A percentile compares a stretch with the other conserved stretches of the same genome.
Conservation (phyloP, 768 basidiomycete genomes). For the Lentinus brumalis region DNA sequence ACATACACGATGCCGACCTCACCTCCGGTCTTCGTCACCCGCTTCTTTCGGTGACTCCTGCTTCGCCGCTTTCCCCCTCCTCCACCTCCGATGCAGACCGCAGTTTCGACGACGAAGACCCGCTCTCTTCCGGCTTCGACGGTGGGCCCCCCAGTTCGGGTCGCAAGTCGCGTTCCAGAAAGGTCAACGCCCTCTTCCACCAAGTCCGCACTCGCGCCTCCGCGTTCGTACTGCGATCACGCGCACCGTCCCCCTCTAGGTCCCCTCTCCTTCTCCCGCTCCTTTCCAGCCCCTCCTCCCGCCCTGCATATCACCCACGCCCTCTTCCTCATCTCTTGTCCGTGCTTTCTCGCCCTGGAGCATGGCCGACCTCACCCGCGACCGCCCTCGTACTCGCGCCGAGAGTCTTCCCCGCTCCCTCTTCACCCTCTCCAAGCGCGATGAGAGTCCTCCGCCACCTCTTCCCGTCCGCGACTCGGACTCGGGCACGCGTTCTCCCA, state of each 20-base stretch:
- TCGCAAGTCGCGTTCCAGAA: conserved; percentile 20
- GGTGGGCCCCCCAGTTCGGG: conserved; percentile 4
- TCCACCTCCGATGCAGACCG: conserved; percentile 5
- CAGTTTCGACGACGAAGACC: conserved; percentile 20
- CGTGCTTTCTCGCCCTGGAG: conserved; percentile 13
- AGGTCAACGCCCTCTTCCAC: conserved; percentile 22
- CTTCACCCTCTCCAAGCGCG: conserved; percentile 20
- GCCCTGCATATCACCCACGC: conserved; percentile 18
- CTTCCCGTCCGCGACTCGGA: conserved; percentile 4
- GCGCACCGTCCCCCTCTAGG: conserved; percentile 11
- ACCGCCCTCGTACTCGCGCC: conserved; percentile 13
- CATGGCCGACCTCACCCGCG: conserved; percentile 15
- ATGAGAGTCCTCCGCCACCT: conserved; percentile 4
- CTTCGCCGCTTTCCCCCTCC: not conserved
- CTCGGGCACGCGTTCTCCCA: conserved; percentile 1
- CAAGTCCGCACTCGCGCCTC: conserved; percentile 31
- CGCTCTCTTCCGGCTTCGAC: conserved; percentile 7
- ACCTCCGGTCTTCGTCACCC: not conserved
- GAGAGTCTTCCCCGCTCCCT: conserved; percentile 13
- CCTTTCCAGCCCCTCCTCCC: conserved; percentile 16
- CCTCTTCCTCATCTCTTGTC: conserved; percentile 3
- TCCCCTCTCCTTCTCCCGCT: conserved; percentile 9
- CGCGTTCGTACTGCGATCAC: conserved; percentile 27
- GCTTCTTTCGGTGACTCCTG: conserved; percentile 10
- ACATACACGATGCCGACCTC: conserved; percentile 13